Evolutionary conservation across 257 asterid genomes (phyloP), one percentile per base, ranked within the genome.

Genomic region (Solanum sparsipilum): DNA sequence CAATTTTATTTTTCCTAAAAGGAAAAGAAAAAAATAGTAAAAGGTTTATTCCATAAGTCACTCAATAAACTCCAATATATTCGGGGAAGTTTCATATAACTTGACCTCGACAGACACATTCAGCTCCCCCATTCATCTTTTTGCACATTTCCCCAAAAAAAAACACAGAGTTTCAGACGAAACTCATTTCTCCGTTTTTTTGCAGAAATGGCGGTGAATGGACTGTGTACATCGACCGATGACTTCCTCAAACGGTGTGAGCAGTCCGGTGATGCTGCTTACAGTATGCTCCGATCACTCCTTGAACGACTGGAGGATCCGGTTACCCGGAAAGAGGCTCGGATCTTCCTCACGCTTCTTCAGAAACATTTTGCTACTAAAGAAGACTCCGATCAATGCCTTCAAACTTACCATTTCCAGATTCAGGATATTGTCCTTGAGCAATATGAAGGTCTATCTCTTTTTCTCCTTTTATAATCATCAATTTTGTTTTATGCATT

Each of bases 261-360:
- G 74, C 93, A 86, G 63, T 97, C 99, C 75, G 99, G 99, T 36
- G 99, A 97, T 89, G 92, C 94, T 23, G 99, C 99, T 29, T 97
- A 97, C 98, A 84, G 95, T 60, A 96, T 92, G 34, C 92, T 96
- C 86, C 96, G 99, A 92, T 96, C 98, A 32, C 92, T 96, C 83
- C 92, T 97, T 70, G 98, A 95, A 91, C 94, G 98, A 5, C 95
- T 97, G 29, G 98, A 97, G 93, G 92, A 96, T 85, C 98, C 99
- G 91, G 88, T 21, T 20, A 92, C 99, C 91, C 94, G 99, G 23
- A 87, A 88, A 87, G 93, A 91, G 10, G 98, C 98, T 32, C 96
- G 99, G 95, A 89, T 97, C 93, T 96, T 97, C 92, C 92, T 97
- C 9, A 56, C 98, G 58, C 94, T 92, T 83, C 98, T 97, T 87